phyloP scores from a whole-genome alignment of 177 flowering plant genomes.

The Tripterygium wilfordii region DNA sequence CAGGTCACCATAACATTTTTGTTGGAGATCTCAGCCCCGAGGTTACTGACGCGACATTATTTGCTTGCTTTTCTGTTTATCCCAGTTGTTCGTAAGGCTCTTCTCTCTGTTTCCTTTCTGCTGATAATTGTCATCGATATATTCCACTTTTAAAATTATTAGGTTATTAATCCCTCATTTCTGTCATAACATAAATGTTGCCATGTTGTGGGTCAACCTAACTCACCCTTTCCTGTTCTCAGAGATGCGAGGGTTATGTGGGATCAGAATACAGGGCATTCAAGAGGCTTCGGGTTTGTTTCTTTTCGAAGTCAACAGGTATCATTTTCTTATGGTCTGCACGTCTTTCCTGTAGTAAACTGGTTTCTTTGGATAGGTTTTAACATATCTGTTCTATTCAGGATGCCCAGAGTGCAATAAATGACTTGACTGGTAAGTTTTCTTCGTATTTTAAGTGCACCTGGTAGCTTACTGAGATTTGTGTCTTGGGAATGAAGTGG shows the following conservation, averaged over 20 bases:
- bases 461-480: no score
- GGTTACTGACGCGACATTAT: conserved; percentile 92
- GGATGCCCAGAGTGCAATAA: conserved; percentile 99
- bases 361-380: background rate
- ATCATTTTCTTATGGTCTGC: background rate
- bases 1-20: conserved; percentile 92
- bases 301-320: conserved; percentile 96
- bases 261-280: conserved; percentile 99
- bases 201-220: no score
- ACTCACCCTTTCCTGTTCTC: conserved; percentile 9
- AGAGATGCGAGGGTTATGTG: conserved; percentile 99
- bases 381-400: conserved; percentile 24
- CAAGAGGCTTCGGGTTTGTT: conserved; percentile 99
- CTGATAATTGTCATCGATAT: no score
- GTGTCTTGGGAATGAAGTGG: no score
- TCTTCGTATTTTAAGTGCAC: no score
- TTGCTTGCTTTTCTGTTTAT: conserved; percentile 83
- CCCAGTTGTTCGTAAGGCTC: conserved; percentile 92
- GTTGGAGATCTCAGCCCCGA: conserved; percentile 98
- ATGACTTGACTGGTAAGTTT: conserved; percentile 77
- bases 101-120: background rate
- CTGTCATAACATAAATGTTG: no score
- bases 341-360: background rate
- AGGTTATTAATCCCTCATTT: no score
- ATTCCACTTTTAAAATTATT: no score